Evolutionary conservation across 1,284 basidiomycete genomes (phyloP).

Genomic region (Naganishia sp.): DNA sequence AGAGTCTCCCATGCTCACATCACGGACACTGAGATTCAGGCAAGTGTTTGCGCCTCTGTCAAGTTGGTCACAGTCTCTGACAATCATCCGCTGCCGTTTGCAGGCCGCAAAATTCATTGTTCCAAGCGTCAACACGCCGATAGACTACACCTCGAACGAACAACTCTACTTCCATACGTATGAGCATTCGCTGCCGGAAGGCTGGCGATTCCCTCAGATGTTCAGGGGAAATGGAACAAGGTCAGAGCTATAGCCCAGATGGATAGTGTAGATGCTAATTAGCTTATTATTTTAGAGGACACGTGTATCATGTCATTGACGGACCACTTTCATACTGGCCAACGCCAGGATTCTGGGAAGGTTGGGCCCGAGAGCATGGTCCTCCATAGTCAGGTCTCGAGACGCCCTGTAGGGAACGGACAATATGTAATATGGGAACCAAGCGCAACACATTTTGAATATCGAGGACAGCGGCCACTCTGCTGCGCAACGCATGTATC

Average conservation of each 20-base stretch:
- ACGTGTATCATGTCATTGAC: conserved; percentile 47
- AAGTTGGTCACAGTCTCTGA: conserved; percentile 68
- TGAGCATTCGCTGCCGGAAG: conserved; percentile 66
- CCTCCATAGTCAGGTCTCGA: background rate
- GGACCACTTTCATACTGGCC: conserved; percentile 54
- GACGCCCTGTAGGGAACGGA: background rate
- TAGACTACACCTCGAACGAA: conserved; percentile 63
- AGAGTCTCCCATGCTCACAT: conserved; percentile 48
- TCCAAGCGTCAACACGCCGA: conserved; percentile 61
- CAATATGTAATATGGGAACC: background rate
- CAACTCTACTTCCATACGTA: conserved; percentile 68
- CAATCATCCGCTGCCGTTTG: conserved; percentile 66
- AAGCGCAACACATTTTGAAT: background rate
- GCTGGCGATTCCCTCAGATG: conserved; percentile 50
- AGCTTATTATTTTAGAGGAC: conserved; percentile 36
- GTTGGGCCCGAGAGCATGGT: conserved; percentile 8
- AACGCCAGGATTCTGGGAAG: conserved; percentile 37
- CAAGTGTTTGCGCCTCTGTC: conserved; percentile 51
- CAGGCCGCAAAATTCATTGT: conserved; percentile 79
- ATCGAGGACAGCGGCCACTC: too few relatives aligned
- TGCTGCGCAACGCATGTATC: too few relatives aligned
- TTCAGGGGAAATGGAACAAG: conserved; percentile 47
- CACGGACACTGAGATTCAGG: conserved; percentile 52
- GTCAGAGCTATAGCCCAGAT: conserved; percentile 3
- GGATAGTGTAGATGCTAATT: background rate